Conservation (phyloP, 257 asterid genomes). For the Verbena officinalis region DNA sequence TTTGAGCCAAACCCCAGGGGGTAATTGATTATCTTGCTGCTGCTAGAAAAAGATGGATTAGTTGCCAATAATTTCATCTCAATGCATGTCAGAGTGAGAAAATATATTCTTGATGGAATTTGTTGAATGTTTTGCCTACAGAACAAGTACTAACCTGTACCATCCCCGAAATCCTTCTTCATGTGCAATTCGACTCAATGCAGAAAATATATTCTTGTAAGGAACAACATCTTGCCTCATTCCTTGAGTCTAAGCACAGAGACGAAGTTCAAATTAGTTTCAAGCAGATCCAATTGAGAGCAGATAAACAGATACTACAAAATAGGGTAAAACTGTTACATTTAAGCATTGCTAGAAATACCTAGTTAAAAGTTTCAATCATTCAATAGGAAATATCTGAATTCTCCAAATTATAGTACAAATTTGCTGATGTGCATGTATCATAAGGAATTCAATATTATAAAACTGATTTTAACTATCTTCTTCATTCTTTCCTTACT, state of each 20-base stretch:
- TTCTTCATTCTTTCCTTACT: no score
- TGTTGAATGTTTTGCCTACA: neutral
- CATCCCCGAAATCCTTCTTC: slow-evolving; percentile 98
- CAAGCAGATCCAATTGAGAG: slow-evolving; percentile 3
- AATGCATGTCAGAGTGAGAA: neutral
- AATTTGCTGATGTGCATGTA: neutral
- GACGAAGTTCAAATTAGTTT: slow-evolving; percentile 28
- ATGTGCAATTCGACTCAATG: slow-evolving; percentile 77
- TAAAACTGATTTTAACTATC: neutral
- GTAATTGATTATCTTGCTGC: slow-evolving; percentile 15
- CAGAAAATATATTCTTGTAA: slow-evolving; percentile 72
- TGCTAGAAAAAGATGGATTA: neutral
- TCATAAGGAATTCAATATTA: neutral
- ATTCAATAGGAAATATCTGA: neutral
- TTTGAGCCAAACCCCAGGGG: no score
- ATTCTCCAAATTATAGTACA: neutral
- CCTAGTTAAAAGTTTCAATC: slow-evolving; percentile 6
- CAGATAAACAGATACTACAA: slow-evolving; percentile 4
- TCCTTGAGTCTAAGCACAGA: slow-evolving; percentile 78
- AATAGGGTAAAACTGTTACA: neutral
- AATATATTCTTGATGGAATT: neutral
- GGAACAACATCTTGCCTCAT: slow-evolving; percentile 94
- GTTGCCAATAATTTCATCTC: slow-evolving; percentile 1
- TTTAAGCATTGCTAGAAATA: neutral
- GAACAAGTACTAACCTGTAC: slow-evolving; percentile 76